Conservation (phyloP, 345 rosid genomes). For the Eucalyptus pauciflora region DNA sequence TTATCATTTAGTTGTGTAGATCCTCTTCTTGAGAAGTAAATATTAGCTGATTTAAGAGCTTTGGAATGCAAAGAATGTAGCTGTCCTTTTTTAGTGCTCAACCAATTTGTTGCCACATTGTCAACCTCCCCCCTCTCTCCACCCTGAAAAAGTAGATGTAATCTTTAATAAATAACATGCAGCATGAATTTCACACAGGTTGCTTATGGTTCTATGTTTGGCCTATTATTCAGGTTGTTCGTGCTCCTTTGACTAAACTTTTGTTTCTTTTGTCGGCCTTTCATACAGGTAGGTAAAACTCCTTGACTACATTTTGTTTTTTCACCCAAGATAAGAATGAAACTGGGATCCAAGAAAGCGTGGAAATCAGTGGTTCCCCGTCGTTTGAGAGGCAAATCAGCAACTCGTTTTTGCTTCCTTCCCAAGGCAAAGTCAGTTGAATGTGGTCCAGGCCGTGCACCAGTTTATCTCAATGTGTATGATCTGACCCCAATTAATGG, state of each 20-base stretch:
- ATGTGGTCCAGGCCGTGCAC: conserved; percentile 49
- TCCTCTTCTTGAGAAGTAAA: background rate
- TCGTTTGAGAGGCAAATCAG: conserved; percentile 47
- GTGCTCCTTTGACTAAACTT: background rate
- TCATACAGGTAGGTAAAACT: background rate
- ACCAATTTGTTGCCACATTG: background rate
- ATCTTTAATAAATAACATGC: background rate
- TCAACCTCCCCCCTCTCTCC: background rate
- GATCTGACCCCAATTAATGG: conserved; percentile 88
- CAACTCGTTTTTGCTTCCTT: conserved; percentile 61
- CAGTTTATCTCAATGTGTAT: conserved; percentile 89
- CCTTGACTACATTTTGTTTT: background rate
- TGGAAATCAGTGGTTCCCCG: conserved; percentile 52
- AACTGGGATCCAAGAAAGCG: conserved; percentile 39
- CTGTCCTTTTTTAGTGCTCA: background rate
- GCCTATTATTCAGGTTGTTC: background rate
- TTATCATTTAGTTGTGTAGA: background rate
- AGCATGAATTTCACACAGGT: background rate
- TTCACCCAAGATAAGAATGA: conserved; percentile 36
- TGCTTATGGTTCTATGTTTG: background rate
- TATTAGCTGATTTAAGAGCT: background rate
- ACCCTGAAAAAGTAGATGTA: background rate
- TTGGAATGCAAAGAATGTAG: background rate
- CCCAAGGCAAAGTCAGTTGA: conserved; percentile 49
- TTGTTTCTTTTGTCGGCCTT: background rate